These are phyloP conservation scores for Lentithecium fluviatile DNA, from an alignment of 495 filamentous ascomycete genomes.

Conservation along the genomic window DNA sequence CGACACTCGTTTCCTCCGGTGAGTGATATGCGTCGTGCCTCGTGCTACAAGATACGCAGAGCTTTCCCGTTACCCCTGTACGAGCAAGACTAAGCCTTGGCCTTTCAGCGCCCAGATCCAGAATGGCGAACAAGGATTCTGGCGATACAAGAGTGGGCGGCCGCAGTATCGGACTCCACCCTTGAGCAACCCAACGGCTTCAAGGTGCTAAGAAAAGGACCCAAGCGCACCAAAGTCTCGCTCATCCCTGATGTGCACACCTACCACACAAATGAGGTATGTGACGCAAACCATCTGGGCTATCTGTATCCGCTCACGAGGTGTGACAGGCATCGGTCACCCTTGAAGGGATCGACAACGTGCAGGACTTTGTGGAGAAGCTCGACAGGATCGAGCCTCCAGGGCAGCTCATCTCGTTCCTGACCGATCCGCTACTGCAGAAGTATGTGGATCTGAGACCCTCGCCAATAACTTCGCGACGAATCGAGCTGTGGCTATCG, in stretches of 20 bases:
- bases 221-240: slow-evolving; percentile 47
- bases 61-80: slow-evolving; percentile 2
- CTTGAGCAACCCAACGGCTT: slow-evolving; percentile 49
- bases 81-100: slow-evolving; percentile 9
- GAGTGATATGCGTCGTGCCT: slow-evolving; percentile 5
- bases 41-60: slow-evolving; percentile 1
- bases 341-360: slow-evolving; percentile 74
- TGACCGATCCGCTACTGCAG: slow-evolving; percentile 75
- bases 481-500: slow-evolving; percentile 38
- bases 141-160: slow-evolving; percentile 62
- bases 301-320: background rate
- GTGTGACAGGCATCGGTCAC: slow-evolving; percentile 57
- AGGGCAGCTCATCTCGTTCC: slow-evolving; percentile 72
- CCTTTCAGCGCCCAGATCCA: slow-evolving; percentile 63
- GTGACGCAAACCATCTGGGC: slow-evolving; percentile 15
- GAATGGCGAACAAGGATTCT: slow-evolving; percentile 73
- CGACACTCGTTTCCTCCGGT: slow-evolving; percentile 46
- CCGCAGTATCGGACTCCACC: slow-evolving; percentile 15
- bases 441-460: slow-evolving; percentile 68
- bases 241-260: slow-evolving; percentile 72
- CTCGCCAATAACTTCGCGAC: slow-evolving; percentile 43
- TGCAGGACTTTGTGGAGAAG: slow-evolving; percentile 69
- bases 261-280: slow-evolving; percentile 64
- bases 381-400: slow-evolving; percentile 79
- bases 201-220: slow-evolving; percentile 50